Evolutionary conservation across 108 stramenopile genomes (phyloP).

Genomic region (Conticribra weissflogii): DNA sequence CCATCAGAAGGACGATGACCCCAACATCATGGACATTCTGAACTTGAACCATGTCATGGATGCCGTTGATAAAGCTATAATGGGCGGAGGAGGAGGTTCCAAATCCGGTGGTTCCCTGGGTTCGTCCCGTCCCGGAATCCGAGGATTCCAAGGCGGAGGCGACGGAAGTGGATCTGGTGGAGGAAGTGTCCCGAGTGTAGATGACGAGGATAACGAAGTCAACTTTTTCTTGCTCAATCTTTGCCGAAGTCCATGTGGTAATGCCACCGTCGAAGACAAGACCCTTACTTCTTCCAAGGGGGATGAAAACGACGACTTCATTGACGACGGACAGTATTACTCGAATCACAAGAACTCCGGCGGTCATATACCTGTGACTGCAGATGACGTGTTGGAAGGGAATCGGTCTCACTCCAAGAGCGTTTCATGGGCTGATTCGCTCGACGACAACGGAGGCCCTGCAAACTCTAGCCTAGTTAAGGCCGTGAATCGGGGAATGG

Average conservation of each 20-base stretch:
- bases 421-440: background rate
- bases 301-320: background rate
- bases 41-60: conserved; percentile 12
- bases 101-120: background rate
- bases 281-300: background rate
- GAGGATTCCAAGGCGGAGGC: background rate
- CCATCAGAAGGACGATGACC: conserved; percentile 5
- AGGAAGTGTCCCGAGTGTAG: background rate
- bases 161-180: background rate
- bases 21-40: conserved; percentile 21
- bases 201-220: background rate
- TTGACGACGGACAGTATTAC: background rate
- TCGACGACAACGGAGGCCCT: background rate
- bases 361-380: background rate
- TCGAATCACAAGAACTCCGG: background rate
- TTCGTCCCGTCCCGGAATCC: background rate
- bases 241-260: background rate
- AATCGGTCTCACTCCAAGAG: background rate
- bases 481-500: background rate
- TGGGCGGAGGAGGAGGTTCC: background rate
- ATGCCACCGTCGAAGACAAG: background rate
- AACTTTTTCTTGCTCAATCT: background rate
- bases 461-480: background rate
- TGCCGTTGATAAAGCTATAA: conserved; percentile 10
- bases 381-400: background rate